Base-by-base conservation (phyloP, 805 yeast species). In the Metschnikowia proteae region DNA sequence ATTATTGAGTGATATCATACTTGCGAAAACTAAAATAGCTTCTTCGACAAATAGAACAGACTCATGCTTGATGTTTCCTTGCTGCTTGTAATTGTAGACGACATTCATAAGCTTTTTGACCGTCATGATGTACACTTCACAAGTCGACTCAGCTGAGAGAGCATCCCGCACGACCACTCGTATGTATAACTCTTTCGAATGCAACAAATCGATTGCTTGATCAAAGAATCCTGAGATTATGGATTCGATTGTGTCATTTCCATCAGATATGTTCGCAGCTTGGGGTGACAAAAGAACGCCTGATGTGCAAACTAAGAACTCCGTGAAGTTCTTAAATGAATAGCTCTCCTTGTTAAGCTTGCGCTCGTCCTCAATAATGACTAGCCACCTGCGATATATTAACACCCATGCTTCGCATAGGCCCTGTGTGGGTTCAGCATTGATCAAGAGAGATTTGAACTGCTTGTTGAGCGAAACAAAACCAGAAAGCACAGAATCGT, bases 141-240 rank as follows among this genome's bases (percentile, higher is more conserved):
- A 80, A 66, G 86, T 83, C 40, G 83, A 64, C 49, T 85, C 91
- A 29, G 76, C 67, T 10, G 86, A 80, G 38, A 89, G 64, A 2
- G 88, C 81, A 54, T 88, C 96, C 51, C 84, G 80, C 2, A 88
- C 78, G 37, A 82, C 80, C 39, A 88, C 94, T 52, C 95, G 73
- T 0, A 83, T 74, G 4, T 80, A 75, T 49, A 78, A 67, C 58
- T 74, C 80, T 26, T 68, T 70, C 9, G 80, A 74, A 8, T 75
- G 70, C 34, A 83, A 63, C 60, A 81, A 65, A 4, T 64, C 62
- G 43, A 81, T 68, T 49, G 83, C 82, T 52, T 68, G 78, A 45
- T 69, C 75, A 40, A 80, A 73, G 50, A 82, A 82, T 23, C 66
- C 35, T 33, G 70, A 11, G 75, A 71, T 67, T 11, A 58, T 60